Base-by-base conservation (phyloP, 2,329 filamentous ascomycete species). In the Dryadomyces quercus-mongolicae region DNA sequence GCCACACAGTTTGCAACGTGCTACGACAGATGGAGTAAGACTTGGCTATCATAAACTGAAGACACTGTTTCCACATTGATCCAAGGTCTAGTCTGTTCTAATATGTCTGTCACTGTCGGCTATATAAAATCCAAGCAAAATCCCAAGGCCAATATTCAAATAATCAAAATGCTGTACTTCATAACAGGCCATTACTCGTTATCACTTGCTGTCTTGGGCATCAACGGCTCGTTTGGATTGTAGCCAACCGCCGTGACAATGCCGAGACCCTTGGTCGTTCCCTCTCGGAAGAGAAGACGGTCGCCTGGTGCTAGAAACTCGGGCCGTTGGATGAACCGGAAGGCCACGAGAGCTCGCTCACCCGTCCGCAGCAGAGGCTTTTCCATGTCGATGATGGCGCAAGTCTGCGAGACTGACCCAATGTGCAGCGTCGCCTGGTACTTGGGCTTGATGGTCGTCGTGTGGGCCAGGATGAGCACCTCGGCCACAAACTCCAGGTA, bases 341-440 rank as follows among this genome's bases (percentile, higher is more conserved):
- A 98, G 0, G 92, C 93, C 1, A 98, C 93, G 0, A 84, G 84
- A 2, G 93, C 93, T n/a, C 92, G 78, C 67, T 97, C 93, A 10
- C 93, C 93, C 0, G 92, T 96, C 8, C 93, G 82, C 60, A 98
- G 96, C 63, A 91, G 93, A 25, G 87, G 86, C n/a, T 92, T 84
- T 66, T 98, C 93, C 60, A 98, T 93, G 64, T 96, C 93, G 63
- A 98, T 95, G 65, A 98, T 96, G 12, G 90, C 84, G 65, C 93
- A 98, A 0, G 93, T 98, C 71, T 98, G 93, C 44, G 86, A 89
- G 46, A 98, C 87, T 0, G 93, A 88, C 0, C 93, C 93, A 5
- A 98, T 91, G 63, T 98, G 93, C 21, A 98, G 77, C 91, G 97
- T 98, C 0, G 93, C 93, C 72, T 98, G 93, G 61, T 98, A 98